Evolutionary conservation across 495 filamentous ascomycete genomes (phyloP).

Genomic region (Extremus antarcticus): DNA sequence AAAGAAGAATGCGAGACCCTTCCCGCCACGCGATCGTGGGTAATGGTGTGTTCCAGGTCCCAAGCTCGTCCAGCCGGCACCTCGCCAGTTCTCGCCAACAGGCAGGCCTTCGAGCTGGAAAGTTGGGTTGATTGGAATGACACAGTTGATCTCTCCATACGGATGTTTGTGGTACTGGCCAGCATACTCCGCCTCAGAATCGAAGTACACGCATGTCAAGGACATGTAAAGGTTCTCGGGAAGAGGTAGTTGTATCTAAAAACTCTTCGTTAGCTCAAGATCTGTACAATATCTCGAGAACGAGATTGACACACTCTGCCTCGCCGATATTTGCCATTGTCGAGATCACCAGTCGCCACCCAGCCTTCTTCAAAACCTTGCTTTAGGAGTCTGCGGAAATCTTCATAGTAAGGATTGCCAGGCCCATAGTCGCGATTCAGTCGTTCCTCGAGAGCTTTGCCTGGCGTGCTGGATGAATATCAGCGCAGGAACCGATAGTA

Average conservation of each 20-base stretch:
- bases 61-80: slow-evolving; percentile 36
- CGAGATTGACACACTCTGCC: slow-evolving; percentile 18
- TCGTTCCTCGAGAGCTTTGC: slow-evolving; percentile 32
- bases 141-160: slow-evolving; percentile 41
- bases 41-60: slow-evolving; percentile 38
- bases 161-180: slow-evolving; percentile 39
- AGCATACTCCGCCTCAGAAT: slow-evolving; percentile 30
- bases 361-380: slow-evolving; percentile 38
- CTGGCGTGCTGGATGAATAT: slow-evolving; percentile 32
- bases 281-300: background rate
- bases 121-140: slow-evolving; percentile 33
- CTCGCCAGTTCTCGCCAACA: slow-evolving; percentile 32
- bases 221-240: slow-evolving; percentile 35
- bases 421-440: slow-evolving; percentile 37
- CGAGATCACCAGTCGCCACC: slow-evolving; percentile 33
- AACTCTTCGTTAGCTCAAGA: background rate
- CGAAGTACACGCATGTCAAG: slow-evolving; percentile 43
- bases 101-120: slow-evolving; percentile 36
- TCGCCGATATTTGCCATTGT: slow-evolving; percentile 36
- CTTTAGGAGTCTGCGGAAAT: slow-evolving; percentile 31
- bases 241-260: slow-evolving; percentile 28
- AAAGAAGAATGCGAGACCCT: slow-evolving; percentile 35
- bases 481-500: background rate
- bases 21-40: slow-evolving; percentile 33
- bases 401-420: slow-evolving; percentile 33